Evolutionary conservation across 2,329 filamentous ascomycete species (phyloP).

Genomic region (Delphinella strobiligena): DNA sequence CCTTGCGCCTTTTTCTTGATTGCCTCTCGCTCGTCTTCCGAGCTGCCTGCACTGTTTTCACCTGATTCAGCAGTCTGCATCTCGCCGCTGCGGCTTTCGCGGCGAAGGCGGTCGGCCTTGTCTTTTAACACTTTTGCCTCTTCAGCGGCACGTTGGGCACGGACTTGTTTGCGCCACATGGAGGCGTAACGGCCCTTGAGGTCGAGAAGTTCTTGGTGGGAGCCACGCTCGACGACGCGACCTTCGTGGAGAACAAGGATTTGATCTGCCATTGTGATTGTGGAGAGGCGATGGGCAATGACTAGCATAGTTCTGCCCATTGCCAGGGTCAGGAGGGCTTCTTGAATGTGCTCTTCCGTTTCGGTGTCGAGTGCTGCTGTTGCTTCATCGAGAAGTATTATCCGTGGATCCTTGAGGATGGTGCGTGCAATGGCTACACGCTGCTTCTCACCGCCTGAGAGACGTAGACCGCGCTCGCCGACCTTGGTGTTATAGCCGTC

Average conservation of each 20-base stretch:
- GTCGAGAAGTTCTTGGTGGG: slow-evolving; percentile 38
- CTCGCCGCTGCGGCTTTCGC: slow-evolving; percentile 26
- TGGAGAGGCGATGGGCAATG: slow-evolving; percentile 63
- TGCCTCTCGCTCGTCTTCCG: slow-evolving; percentile 18
- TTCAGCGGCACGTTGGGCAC: slow-evolving; percentile 37
- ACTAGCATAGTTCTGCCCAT: slow-evolving; percentile 84
- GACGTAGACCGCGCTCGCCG: slow-evolving; percentile 72
- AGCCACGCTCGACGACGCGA: slow-evolving; percentile 38
- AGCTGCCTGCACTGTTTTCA: slow-evolving; percentile 26
- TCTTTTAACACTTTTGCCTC: slow-evolving; percentile 37
- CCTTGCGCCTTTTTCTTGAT: slow-evolving; percentile 5
- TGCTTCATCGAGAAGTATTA: slow-evolving; percentile 88
- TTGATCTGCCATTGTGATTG: slow-evolving; percentile 43
- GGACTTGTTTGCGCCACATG: slow-evolving; percentile 43
- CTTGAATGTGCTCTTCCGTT: slow-evolving; percentile 87
- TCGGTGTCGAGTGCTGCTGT: slow-evolving; percentile 85
- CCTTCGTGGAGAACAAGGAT: slow-evolving; percentile 44
- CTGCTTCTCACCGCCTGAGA: slow-evolving; percentile 88
- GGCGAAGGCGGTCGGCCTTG: slow-evolving; percentile 35
- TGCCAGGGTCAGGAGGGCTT: slow-evolving; percentile 69
- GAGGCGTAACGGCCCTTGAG: slow-evolving; percentile 33
- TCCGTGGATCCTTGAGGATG: slow-evolving; percentile 80
- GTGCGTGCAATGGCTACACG: slow-evolving; percentile 87
- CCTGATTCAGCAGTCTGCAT: slow-evolving; percentile 12
- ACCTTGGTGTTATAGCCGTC: slow-evolving; percentile 84